A percentile compares a stretch with the other conserved stretches of the same genome.
Conservation (phyloP, 176 grass and related monocot species). For the Phoenix roebelenii region DNA sequence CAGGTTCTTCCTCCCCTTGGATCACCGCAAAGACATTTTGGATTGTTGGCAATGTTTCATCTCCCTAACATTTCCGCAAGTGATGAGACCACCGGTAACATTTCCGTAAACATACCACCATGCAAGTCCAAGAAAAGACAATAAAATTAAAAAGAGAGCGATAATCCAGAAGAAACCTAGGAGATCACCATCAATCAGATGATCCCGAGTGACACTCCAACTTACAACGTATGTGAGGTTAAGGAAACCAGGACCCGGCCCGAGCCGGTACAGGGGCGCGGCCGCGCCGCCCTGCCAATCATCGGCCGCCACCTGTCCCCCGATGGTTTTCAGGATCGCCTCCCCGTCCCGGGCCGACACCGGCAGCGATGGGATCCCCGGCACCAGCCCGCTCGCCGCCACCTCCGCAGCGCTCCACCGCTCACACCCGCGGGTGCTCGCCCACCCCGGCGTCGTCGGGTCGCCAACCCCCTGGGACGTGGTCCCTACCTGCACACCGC, state of each 20-base stretch:
- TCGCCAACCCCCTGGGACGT: conserved; percentile 50
- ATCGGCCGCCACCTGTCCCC: conserved; percentile 51
- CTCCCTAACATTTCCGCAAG: neutral
- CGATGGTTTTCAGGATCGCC: conserved; percentile 39
- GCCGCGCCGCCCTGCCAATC: conserved; percentile 68
- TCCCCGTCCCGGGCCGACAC: conserved; percentile 67
- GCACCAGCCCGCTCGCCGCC: conserved; percentile 48
- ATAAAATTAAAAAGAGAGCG: conserved; percentile 1
- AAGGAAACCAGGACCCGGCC: conserved; percentile 61
- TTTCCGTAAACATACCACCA: too few species aligned
- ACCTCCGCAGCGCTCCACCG: conserved; percentile 46
- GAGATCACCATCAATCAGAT: too few species aligned
- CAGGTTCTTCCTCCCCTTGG: too few species aligned
- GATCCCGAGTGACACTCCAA: neutral
- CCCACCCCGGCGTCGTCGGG: conserved; percentile 74
- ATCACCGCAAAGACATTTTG: too few species aligned
- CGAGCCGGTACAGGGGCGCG: conserved; percentile 39
- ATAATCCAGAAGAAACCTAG: neutral
- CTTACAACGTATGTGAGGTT: conserved; percentile 58
- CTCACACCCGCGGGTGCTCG: conserved; percentile 49
- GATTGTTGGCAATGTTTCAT: too few species aligned
- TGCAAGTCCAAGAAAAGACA: neutral
- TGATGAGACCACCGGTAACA: too few species aligned
- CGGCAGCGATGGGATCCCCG: conserved; percentile 62
- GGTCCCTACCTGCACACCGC: conserved; percentile 67